Conservation (phyloP, 1,139 yeast species). For the Pneumocystis canis region DNA sequence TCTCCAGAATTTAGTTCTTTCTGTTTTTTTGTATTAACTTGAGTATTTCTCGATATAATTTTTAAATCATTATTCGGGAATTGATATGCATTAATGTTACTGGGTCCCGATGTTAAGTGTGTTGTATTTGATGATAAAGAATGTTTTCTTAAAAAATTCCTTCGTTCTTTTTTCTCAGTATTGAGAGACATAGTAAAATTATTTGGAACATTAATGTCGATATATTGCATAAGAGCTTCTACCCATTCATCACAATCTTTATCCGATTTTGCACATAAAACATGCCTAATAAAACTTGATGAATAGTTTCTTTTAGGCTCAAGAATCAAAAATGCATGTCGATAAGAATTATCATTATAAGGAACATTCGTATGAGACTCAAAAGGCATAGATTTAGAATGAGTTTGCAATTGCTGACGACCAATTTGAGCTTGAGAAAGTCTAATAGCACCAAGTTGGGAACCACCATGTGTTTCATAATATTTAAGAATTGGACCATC, state of each 20-base stretch:
- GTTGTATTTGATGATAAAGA: background rate
- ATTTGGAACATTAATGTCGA: background rate
- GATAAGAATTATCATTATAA: conserved; percentile 45
- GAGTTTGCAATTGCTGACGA: conserved; percentile 33
- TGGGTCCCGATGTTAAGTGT: background rate
- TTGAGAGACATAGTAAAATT: background rate
- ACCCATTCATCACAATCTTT: conserved; percentile 73
- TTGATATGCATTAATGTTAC: background rate
- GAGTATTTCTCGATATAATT: background rate
- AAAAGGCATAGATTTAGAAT: conserved; percentile 32
- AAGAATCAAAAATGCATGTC: conserved; percentile 61
- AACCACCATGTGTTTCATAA: conserved; percentile 47
- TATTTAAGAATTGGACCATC: conserved; percentile 51
- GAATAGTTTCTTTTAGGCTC: conserved; percentile 46
- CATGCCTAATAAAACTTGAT: conserved; percentile 43
- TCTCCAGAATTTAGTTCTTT: background rate
- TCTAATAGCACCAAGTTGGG: conserved; percentile 41
- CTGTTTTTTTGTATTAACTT: background rate
- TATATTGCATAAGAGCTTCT: conserved; percentile 39
- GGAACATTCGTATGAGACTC: conserved; percentile 12
- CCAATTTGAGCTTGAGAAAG: conserved; percentile 52
- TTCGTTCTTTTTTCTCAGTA: conserved; percentile 3
- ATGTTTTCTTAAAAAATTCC: background rate
- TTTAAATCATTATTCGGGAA: background rate
- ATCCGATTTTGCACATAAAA: conserved; percentile 71